phyloP scores from a whole-genome alignment of 352 stramenopile species.

The Globisporangium sylvaticum region DNA sequence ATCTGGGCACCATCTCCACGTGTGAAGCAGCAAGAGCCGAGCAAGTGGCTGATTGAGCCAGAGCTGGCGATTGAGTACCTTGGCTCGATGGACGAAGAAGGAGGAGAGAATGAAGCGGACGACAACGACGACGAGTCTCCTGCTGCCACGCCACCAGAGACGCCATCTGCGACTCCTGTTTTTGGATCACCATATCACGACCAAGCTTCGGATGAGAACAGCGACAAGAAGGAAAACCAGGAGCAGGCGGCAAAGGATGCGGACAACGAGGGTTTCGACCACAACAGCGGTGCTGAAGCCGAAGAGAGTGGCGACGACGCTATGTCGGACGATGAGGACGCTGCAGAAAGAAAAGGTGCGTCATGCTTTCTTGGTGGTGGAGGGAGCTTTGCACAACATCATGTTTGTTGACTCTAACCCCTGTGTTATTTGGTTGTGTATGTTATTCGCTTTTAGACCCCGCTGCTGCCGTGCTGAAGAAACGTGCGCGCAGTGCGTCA shows the following conservation, averaged over 20 bases:
- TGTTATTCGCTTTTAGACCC: background rate
- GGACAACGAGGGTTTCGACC: conserved; percentile 20
- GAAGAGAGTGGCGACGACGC: conserved; percentile 38
- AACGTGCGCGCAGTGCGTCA: conserved; percentile 31
- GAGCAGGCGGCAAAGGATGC: conserved; percentile 18
- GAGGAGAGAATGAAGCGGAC: conserved; percentile 38
- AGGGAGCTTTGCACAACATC: background rate
- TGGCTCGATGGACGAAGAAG: conserved; percentile 74
- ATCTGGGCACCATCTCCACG: conserved; percentile 83
- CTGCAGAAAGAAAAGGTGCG: conserved; percentile 30
- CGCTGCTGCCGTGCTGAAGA: conserved; percentile 45
- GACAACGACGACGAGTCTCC: conserved; percentile 73
- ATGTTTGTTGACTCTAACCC: background rate
- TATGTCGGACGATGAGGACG: conserved; percentile 33
- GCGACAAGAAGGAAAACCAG: conserved; percentile 30
- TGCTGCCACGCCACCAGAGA: conserved; percentile 58
- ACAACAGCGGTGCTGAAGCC: conserved; percentile 15
- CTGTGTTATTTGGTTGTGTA: background rate
- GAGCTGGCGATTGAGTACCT: conserved; percentile 77
- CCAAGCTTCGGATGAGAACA: conserved; percentile 33
- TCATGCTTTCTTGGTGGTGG: background rate
- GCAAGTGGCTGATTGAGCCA: conserved; percentile 81
- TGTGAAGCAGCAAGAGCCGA: conserved; percentile 61
- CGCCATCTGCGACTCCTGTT: conserved; percentile 60
- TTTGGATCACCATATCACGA: conserved; percentile 61